Percentiles rank a stretch among this genome's conserved stretches.
Conservation (phyloP, 2,329 filamentous ascomycete genomes). For the Albophoma yamanashiensis region DNA sequence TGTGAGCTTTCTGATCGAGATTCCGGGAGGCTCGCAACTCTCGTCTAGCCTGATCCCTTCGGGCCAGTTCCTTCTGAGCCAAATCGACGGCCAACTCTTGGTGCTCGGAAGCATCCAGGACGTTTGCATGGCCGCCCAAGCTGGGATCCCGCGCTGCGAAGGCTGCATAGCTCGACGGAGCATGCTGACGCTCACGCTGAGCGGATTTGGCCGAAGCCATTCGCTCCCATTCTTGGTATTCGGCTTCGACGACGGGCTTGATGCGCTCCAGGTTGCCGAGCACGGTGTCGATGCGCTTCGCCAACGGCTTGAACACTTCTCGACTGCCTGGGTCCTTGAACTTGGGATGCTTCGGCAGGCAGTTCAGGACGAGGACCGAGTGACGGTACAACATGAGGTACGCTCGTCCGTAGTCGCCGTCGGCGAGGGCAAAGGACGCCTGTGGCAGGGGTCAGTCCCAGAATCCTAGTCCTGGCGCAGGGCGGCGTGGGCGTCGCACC, state of each 20-base stretch:
- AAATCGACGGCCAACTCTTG: constrained; percentile 67
- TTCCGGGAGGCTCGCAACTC: constrained; percentile 39
- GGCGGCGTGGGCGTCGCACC: constrained; percentile 36
- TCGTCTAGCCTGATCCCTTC: constrained; percentile 52
- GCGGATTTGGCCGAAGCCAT: constrained; percentile 28
- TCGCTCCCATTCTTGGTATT: constrained; percentile 58
- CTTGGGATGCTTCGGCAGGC: constrained; percentile 67
- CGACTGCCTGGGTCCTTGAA: constrained; percentile 55
- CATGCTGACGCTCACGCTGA: constrained; percentile 8
- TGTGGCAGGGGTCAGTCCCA: constrained; percentile 21
- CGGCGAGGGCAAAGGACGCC: constrained; percentile 75
- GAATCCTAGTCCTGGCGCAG: too few relatives aligned
- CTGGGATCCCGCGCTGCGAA: constrained; percentile 50
- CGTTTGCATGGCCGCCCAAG: constrained; percentile 42
- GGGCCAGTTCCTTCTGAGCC: constrained; percentile 59
- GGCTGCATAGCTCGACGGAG: constrained; percentile 27
- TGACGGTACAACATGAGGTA: constrained; percentile 90
- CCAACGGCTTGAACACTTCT: constrained; percentile 44
- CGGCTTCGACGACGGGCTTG: constrained; percentile 65
- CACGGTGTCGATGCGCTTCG: constrained; percentile 43
- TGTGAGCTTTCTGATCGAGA: not conserved
- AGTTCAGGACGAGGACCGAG: constrained; percentile 69
- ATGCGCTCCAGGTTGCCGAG: constrained; percentile 64
- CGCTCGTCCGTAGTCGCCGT: constrained; percentile 78
- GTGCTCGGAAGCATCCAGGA: constrained; percentile 61